phyloP scores from a whole-genome alignment of 768 basidiomycete genomes.

The Aureoboletus auriporus region DNA sequence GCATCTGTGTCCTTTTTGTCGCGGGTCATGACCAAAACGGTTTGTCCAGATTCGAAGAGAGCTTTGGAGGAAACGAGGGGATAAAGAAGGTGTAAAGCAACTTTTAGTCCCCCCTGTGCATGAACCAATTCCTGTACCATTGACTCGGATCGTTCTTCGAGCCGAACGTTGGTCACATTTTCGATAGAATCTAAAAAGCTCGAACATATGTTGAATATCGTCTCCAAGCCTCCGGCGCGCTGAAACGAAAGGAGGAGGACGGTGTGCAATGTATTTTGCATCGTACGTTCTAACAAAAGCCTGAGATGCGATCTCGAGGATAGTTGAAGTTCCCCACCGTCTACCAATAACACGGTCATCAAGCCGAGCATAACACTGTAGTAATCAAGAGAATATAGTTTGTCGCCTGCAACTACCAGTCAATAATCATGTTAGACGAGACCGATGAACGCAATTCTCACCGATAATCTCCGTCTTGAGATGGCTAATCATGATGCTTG shows the following conservation, averaged over 20 bases:
- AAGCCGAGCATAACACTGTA: slow-evolving; percentile 53
- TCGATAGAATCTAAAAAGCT: slow-evolving; percentile 57
- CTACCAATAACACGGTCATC: slow-evolving; percentile 49
- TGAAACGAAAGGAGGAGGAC: slow-evolving; percentile 76
- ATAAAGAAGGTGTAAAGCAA: slow-evolving; percentile 71
- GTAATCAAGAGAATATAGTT: slow-evolving; percentile 43
- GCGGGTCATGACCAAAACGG: slow-evolving; percentile 59
- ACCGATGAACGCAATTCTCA: slow-evolving; percentile 33
- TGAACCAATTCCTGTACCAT: slow-evolving; percentile 66
- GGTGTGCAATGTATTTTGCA: slow-evolving; percentile 74
- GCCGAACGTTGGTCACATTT: slow-evolving; percentile 41
- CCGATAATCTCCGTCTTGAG: slow-evolving; percentile 51
- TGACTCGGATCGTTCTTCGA: slow-evolving; percentile 53
- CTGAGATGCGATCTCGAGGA: slow-evolving; percentile 1
- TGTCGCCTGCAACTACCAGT: slow-evolving; percentile 32
- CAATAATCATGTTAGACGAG: slow-evolving; percentile 3
- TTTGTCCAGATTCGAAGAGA: slow-evolving; percentile 84
- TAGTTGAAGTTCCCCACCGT: slow-evolving; percentile 38
- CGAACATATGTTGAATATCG: slow-evolving; percentile 55
- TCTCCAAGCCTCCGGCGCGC: slow-evolving; percentile 64
- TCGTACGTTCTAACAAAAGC: slow-evolving; percentile 59
- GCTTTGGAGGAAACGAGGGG: slow-evolving; percentile 76
- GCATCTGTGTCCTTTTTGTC: slow-evolving; percentile 77
- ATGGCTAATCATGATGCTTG: slow-evolving; percentile 70
- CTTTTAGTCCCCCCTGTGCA: slow-evolving; percentile 78